Base-by-base conservation (phyloP, 306 rosid species). In the Vigna trinervia region DNA sequence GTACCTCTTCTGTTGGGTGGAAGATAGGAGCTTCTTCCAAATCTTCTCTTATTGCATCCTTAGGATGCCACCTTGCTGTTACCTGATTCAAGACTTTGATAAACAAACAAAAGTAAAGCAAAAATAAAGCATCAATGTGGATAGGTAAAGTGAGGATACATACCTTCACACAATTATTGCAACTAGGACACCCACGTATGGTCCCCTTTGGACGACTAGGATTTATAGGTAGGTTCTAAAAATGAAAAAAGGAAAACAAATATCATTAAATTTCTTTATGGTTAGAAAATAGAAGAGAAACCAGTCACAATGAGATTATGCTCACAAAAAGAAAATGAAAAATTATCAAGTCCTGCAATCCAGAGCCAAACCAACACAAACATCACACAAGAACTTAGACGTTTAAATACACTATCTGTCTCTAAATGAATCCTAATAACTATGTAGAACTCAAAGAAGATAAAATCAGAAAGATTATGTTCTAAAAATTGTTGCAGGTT, bases 1-100 rank as follows among this genome's bases (percentile, higher is more conserved):
- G 53, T 77, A 94, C 97, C 97, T 88, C 96, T 79, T 88, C 91
- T 75, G 97, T 88, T 66, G 99, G 99, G 80, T 61, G 64, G 86
- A 92, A 95, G 77, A 80, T 64, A 39, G 89, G 89, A 82, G 87
- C 93, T 63, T 90, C 93, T 82, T 88, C 85, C 43, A 88, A 82
- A 71, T 47, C 30, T 69, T 88, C 91, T 43, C 62, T 79, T 87
- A 76, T 88, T 68, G 94, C 90, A 67, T 85, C 92, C 65, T 86
- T 83, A 12, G 97, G 96, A 82, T 28, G 87, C 93, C 97, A 92
- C 79, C 91, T 90, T 69, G 93, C 94, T 39, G 86, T 85, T 69
- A 95, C 97, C 99, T 95, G 85, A 71, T 78, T 69, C 84, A 77
- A 69, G 76, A 73, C 65, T 73, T 72, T 32, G 45, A 80, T 68